Base-by-base conservation (phyloP, 208 protist genomes). In the Crithidia thermophila region DNA sequence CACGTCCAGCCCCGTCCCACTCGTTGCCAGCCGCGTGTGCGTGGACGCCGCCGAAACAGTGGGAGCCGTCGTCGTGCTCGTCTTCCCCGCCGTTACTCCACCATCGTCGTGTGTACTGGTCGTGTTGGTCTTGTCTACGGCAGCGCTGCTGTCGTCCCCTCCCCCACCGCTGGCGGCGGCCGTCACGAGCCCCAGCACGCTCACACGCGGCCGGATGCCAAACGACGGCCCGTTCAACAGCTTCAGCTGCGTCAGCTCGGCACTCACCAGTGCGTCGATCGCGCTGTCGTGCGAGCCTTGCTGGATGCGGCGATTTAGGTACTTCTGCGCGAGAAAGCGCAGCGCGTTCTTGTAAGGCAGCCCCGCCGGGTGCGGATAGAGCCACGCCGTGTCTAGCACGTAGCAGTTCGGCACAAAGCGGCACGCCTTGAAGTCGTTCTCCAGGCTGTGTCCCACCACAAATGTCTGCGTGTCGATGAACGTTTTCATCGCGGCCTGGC, bases 381-480 rank as follows among this genome's bases (percentile, higher is more conserved):
- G 77, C 70, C 93, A 73, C 11, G 94, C 75, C 51, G 91, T 94
- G 78, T 98, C 96, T 40, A 97, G 72, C 31, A 98, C 57, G 55
- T 82, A 70, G 61, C 84, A 92, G 33, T 85, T 87, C 20, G 97
- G 96, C 33, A 94, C 30, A 47, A 97, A 63, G 23, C 83, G 72
- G 40, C 95, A 89, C 21, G 88, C 90, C 56, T 87, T 92, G 59
- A 98, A 91, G 80, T 98, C 96, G 70, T 98, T 98, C 59, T 98
- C 91, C 0, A 98, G 71, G 62, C 83, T 94, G 75, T 98, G 96
- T 0, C 96, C 96, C 0, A 98, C 75, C 10, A 98, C 60, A 64
- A 97, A 96, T 1, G 93, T 96, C 5, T 93, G 69, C 0, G 76
- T 71, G 55, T 81, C 71, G 49, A 97, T 79, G 20, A 85, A 55